These are phyloP conservation scores for Camellia oleifera DNA, from an alignment of 179 eudicot species.

Conservation along the genomic window DNA sequence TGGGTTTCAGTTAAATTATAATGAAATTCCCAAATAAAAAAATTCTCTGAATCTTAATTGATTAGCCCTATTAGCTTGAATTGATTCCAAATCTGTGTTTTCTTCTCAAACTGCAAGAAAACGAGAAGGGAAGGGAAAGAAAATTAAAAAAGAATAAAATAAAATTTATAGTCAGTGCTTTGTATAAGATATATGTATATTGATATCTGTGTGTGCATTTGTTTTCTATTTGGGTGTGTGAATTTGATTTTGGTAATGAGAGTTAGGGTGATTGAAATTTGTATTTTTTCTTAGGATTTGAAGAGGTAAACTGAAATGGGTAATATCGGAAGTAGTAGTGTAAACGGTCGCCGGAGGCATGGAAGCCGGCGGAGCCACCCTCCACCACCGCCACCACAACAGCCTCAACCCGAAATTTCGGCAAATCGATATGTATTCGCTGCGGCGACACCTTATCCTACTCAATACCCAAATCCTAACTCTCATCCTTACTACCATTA, in stretches of 20 bases:
- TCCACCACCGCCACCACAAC: constrained; percentile 45
- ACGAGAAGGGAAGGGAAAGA: not conserved
- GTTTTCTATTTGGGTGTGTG: not conserved
- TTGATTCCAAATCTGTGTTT: not conserved
- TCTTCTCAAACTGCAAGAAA: not conserved
- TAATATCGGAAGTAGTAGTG: constrained; percentile 50
- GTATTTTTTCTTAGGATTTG: not conserved
- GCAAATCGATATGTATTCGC: constrained; percentile 68
- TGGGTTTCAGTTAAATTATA: not conserved
- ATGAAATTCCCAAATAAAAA: not conserved
- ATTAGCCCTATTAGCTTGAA: not conserved
- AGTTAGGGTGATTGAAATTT: not conserved
- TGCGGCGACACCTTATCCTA: constrained; percentile 66
- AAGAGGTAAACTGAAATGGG: constrained; percentile 46
- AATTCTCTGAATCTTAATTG: not conserved
- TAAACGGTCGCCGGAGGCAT: constrained; percentile 41
- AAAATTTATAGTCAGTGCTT: not conserved
- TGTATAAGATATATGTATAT: not conserved
- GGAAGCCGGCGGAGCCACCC: constrained; percentile 42
- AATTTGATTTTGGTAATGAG: not conserved
- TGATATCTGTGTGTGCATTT: not conserved
- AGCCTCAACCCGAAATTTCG: constrained; percentile 49
- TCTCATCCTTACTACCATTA: constrained; percentile 62
- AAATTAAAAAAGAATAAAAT: not conserved
- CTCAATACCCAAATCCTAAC: constrained; percentile 55